These are phyloP conservation scores for Hortaea werneckii DNA, from an alignment of 2,329 filamentous ascomycete genomes.

Conservation along the genomic window DNA sequence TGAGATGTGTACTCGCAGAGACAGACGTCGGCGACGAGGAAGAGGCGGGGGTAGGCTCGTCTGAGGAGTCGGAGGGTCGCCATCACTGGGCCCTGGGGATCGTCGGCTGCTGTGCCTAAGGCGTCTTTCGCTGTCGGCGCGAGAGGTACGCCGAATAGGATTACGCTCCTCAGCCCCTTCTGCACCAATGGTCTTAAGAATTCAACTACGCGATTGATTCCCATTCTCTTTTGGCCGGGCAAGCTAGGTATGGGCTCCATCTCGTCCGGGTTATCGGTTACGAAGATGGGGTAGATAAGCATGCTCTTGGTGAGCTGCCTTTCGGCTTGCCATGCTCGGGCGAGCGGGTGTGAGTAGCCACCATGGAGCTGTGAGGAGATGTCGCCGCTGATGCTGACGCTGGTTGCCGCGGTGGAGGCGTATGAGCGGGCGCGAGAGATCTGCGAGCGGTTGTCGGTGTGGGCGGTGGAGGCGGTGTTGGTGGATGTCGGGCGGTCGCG, in stretches of 20 bases:
- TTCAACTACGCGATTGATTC: conserved; percentile 73
- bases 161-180: conserved; percentile 86
- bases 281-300: conserved; percentile 96
- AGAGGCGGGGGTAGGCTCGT: conserved; percentile 77
- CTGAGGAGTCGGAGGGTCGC: conserved; percentile 74
- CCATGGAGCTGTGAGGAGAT: conserved; percentile 43
- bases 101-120: conserved; percentile 83
- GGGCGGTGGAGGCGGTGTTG: conserved; percentile 33
- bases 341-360: conserved; percentile 43
- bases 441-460: conserved; percentile 35
- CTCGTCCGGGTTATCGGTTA: conserved; percentile 89
- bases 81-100: conserved; percentile 87
- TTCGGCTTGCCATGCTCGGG: conserved; percentile 43
- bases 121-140: conserved; percentile 75
- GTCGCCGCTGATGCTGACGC: conserved; percentile 42
- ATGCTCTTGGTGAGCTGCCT: conserved; percentile 58
- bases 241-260: conserved; percentile 83
- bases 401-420: conserved; percentile 42
- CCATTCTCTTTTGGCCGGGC: conserved; percentile 79
- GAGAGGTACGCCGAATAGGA: conserved; percentile 89
- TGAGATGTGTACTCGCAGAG: conserved; percentile 98
- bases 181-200: conserved; percentile 78
- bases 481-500: conserved; percentile 35
- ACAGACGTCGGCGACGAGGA: conserved; percentile 87
- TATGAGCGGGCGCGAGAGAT: conserved; percentile 40